A percentile compares a stretch with the other conserved stretches of the same genome.
Evolutionary conservation across 768 basidiomycete genomes (phyloP).

Genomic region (Daedaleopsis sinensis): DNA sequence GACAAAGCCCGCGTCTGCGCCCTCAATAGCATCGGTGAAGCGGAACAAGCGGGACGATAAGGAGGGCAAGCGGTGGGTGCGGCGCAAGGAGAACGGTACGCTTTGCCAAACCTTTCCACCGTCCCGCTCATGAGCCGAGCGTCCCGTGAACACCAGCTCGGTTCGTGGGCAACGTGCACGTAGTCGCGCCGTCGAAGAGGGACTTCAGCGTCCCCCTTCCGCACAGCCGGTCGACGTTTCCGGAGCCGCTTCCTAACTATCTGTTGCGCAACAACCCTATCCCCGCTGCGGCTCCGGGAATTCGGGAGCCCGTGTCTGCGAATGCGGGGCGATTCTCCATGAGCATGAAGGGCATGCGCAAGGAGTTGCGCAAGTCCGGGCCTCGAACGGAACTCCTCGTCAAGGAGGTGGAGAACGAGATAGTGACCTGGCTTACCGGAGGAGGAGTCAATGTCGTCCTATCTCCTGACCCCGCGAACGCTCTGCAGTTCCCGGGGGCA

Average conservation of each 20-base stretch:
- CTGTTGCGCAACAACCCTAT: slow-evolving; percentile 62
- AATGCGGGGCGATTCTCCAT: slow-evolving; percentile 78
- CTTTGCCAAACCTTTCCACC: slow-evolving; percentile 2
- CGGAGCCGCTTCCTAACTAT: slow-evolving; percentile 72
- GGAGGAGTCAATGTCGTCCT: slow-evolving; percentile 53
- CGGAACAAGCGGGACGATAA: slow-evolving; percentile 58
- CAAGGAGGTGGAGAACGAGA: slow-evolving; percentile 64
- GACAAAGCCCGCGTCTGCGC: slow-evolving; percentile 12
- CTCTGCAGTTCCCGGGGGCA: slow-evolving; percentile 40
- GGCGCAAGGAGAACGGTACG: slow-evolving; percentile 79
- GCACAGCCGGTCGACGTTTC: slow-evolving; percentile 61
- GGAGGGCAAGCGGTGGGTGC: slow-evolving; percentile 77
- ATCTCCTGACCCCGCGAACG: slow-evolving; percentile 46
- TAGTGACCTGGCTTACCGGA: slow-evolving; percentile 61
- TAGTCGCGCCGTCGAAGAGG: slow-evolving; percentile 58
- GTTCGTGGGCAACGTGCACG: slow-evolving; percentile 74
- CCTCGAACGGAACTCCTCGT: slow-evolving; percentile 65
- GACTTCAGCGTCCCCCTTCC: slow-evolving; percentile 57
- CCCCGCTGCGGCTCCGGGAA: slow-evolving; percentile 46
- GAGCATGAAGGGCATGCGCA: slow-evolving; percentile 74
- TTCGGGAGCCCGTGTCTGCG: slow-evolving; percentile 53
- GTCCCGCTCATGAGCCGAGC: background rate
- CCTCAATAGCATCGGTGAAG: slow-evolving; percentile 31
- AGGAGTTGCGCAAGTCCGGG: slow-evolving; percentile 63
- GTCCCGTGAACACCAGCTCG: slow-evolving; percentile 47